These are phyloP conservation scores for Globisporangium orthogonon DNA, from an alignment of 352 stramenopile genomes.

Conservation along the genomic window DNA sequence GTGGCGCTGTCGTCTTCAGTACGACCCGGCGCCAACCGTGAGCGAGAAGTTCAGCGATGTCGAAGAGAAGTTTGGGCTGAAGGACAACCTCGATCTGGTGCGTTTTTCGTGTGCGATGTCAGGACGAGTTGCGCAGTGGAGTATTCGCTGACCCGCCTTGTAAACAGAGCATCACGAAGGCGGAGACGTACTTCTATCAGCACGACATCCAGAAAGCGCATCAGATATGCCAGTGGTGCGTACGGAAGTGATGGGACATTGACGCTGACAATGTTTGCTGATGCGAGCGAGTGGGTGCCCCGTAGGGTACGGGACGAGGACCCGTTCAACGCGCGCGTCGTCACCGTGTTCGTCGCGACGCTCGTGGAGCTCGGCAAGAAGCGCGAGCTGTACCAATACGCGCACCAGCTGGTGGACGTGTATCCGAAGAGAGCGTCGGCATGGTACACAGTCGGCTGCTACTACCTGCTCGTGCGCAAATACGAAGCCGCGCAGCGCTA, in stretches of 20 bases:
- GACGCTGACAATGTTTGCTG: not conserved
- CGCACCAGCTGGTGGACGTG: slow-evolving; percentile 94
- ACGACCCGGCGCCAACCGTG: slow-evolving; percentile 41
- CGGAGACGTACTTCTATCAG: slow-evolving; percentile 82
- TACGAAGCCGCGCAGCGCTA: slow-evolving; percentile 94
- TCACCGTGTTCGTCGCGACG: slow-evolving; percentile 85
- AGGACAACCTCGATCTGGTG: slow-evolving; percentile 68
- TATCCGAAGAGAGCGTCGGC: slow-evolving; percentile 89
- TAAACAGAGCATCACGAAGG: slow-evolving; percentile 61
- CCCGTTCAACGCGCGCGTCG: slow-evolving; percentile 77
- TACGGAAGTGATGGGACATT: not conserved
- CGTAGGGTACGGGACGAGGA: slow-evolving; percentile 60
- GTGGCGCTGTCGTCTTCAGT: slow-evolving; percentile 20
- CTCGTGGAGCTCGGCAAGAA: slow-evolving; percentile 91
- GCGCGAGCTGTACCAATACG: slow-evolving; percentile 93
- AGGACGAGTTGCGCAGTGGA: no score
- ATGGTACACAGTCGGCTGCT: slow-evolving; percentile 96
- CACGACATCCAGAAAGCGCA: slow-evolving; percentile 78
- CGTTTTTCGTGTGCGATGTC: not conserved
- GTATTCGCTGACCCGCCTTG: not conserved
- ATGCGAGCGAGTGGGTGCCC: not conserved
- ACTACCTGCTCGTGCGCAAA: slow-evolving; percentile 93
- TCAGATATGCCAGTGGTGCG: slow-evolving; percentile 70
- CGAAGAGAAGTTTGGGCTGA: slow-evolving; percentile 48
- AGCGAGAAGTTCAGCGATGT: slow-evolving; percentile 58